Evolutionary conservation across 441 rosid species (phyloP), one percentile per base, ranked within the genome.

Genomic region (Pelargonium citronellum): DNA sequence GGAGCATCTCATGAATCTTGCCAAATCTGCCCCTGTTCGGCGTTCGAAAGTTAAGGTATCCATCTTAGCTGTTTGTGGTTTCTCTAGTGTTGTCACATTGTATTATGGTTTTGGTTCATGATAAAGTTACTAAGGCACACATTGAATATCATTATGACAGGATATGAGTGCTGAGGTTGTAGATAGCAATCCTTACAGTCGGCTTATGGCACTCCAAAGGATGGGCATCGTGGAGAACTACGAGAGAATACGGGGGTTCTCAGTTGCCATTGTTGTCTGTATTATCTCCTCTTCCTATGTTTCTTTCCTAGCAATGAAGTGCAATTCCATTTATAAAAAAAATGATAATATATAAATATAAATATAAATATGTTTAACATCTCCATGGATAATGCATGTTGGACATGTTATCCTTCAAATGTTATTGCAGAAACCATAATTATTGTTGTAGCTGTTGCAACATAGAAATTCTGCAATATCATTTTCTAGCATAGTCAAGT

Each of bases 171-270:
- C 95, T 4, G 95, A 90, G 82, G 98, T 94, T 78, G 94, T 94
- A 49, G 97, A 94, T 79, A 89, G 90, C 79, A 94, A 94, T 80
- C 97, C 99, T 58, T 94, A 94, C 71, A 91, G 99, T 75, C 83
- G 99, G 84, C 96, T 91, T 24, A 91, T 94, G 97, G 99, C 99
- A 27, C 99, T 94, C 75, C 99, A 94, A 74, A 84, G 96, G 71
- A 91, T 94, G 97, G 99, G 97, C 41, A 91, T 91, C 71, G 97
- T 94, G 79, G 78, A 87, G 62, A 87, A 90, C 76, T 91, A 91
- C 69, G 97, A 91, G 80, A 87, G 90, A 71, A 87, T 90, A 19
- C 87, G 96, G 72, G 89, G 86, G 15, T 89, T 89, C 81, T 94
- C 97, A 9, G 96, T 94, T 73, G 99, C 99, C 78, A 86, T 94